Evolutionary conservation across 306 rosid species (phyloP).

Genomic region (Astragalus glycyphyllos): DNA sequence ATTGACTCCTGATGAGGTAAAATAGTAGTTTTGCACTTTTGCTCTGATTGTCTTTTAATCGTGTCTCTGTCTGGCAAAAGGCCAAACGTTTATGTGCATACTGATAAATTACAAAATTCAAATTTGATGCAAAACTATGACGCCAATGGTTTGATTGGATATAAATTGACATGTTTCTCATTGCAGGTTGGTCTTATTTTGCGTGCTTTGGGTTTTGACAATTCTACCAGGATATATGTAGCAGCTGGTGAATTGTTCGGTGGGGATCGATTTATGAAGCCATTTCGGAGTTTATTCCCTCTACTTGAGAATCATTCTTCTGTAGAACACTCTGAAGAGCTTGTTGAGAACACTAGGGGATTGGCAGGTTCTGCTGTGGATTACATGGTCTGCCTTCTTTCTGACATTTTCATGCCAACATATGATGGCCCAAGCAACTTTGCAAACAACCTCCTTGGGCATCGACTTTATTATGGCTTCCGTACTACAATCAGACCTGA

Average conservation of each 20-base stretch:
- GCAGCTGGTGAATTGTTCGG: conserved; percentile 92
- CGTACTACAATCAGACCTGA: conserved; percentile 92
- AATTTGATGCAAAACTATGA: conserved; percentile 29
- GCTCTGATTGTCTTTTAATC: conserved; percentile 21
- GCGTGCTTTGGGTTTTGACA: conserved; percentile 55
- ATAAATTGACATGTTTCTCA: not conserved
- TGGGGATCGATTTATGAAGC: conserved; percentile 88
- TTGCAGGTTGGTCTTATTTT: conserved; percentile 92
- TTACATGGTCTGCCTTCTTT: conserved; percentile 98
- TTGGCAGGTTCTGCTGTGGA: conserved; percentile 96
- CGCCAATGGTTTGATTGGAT: conserved; percentile 32
- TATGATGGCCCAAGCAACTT: conserved; percentile 99
- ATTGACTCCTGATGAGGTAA: conserved; percentile 98
- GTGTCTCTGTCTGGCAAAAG: conserved; percentile 22
- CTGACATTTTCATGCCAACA: conserved; percentile 98
- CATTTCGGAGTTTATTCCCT: conserved; percentile 79
- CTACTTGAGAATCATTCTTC: conserved; percentile 85
- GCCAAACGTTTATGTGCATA: not conserved
- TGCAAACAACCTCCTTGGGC: conserved; percentile 98
- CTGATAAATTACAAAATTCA: conserved; percentile 18
- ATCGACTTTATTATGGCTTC: conserved; percentile 95
- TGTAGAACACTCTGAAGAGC: conserved; percentile 78
- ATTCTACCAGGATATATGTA: conserved; percentile 51
- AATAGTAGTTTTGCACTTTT: conserved; percentile 34
- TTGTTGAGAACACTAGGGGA: conserved; percentile 78